Base-by-base conservation (phyloP, 306 rosid genomes). In the Leucaena leucocephala region DNA sequence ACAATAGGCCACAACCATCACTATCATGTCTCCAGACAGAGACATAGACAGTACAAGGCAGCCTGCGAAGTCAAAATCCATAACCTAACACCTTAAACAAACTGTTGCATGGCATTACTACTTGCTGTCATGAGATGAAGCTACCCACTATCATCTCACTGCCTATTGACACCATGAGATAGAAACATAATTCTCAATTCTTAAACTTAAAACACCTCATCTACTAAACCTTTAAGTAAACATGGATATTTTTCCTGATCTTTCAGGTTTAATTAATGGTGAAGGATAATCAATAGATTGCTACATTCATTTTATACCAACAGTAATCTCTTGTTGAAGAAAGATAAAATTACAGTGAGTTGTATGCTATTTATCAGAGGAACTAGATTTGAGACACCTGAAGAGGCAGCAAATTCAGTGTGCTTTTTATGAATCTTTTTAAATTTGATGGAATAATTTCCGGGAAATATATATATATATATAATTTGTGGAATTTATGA, bases 201-300 rank as follows among this genome's bases (percentile, higher is more conserved):
- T 27, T 27, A 27, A 27, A 27, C 1, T 27, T 5, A 59, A 11
- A 74, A 75, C 7, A 65, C 34, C 52, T 76, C 43, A 65, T 55
- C 76, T 21, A 72, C 73, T 40, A 80, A 80, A 75, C 73, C 59
- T 9, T 15, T 11, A 43, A 63, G 68, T 71, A 75, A 59, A 14
- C 39, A 78, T 58, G 49, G 22, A 27, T 45, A 54, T 22, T 72
- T 22, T 34, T 11, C 42, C 59, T 12, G 62, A 48, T 21, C 64
- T 36, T 67, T 44, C 52, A 27, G 10, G 34, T 46, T 74, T 45
- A 33, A 13, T 68, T 76, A n/a, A 68, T 40, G 80, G 46, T 22
- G 6, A 58, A 16, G 33, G 11, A 45, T 38, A 35, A 64, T 59
- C 52, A 57, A 49, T 17, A 45, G 19, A 77, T 72, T 50, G 79